Evolutionary conservation across 164 flowering plant species (phyloP).

Genomic region (Sextonia rubra): DNA sequence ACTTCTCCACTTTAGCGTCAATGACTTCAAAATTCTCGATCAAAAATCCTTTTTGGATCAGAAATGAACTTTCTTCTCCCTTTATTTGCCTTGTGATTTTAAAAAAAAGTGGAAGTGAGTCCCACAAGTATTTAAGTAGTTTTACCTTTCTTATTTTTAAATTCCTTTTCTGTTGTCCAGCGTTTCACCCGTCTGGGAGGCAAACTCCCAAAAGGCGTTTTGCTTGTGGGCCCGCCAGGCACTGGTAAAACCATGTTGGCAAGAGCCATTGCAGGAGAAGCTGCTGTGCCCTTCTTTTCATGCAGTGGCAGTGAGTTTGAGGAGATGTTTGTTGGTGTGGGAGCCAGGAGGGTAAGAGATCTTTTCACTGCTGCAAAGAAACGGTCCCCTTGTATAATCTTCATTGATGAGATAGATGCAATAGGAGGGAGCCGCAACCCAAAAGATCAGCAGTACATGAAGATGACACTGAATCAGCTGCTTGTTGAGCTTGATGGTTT

Average conservation of each 20-base stretch:
- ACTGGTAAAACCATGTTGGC: slow-evolving; percentile 98
- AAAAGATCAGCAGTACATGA: slow-evolving; percentile 94
- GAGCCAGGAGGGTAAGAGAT: slow-evolving; percentile 88
- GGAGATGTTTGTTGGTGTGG: slow-evolving; percentile 99
- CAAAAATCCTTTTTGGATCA: too few species aligned
- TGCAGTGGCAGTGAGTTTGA: slow-evolving; percentile 99
- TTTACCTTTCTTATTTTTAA: not conserved
- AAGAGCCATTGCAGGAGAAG: slow-evolving; percentile 99
- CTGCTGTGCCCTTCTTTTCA: slow-evolving; percentile 95
- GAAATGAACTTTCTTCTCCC: too few species aligned
- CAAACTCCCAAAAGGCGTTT: slow-evolving; percentile 96
- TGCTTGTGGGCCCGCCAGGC: slow-evolving; percentile 98
- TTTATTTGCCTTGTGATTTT: too few species aligned
- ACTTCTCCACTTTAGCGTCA: too few species aligned
- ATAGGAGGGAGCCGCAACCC: slow-evolving; percentile 96
- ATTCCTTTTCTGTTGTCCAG: slow-evolving; percentile 33
- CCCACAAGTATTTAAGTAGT: not conserved
- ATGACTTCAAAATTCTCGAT: too few species aligned
- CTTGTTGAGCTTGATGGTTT: slow-evolving; percentile 98
- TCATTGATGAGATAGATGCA: slow-evolving; percentile 94
- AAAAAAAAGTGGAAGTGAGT: not conserved
- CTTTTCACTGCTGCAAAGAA: slow-evolving; percentile 91
- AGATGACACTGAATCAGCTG: slow-evolving; percentile 95
- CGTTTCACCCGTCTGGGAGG: slow-evolving; percentile 96
- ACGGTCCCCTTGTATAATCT: slow-evolving; percentile 85